phyloP scores from a whole-genome alignment of 495 filamentous ascomycete species.

The Hypoxylon fuscum region DNA sequence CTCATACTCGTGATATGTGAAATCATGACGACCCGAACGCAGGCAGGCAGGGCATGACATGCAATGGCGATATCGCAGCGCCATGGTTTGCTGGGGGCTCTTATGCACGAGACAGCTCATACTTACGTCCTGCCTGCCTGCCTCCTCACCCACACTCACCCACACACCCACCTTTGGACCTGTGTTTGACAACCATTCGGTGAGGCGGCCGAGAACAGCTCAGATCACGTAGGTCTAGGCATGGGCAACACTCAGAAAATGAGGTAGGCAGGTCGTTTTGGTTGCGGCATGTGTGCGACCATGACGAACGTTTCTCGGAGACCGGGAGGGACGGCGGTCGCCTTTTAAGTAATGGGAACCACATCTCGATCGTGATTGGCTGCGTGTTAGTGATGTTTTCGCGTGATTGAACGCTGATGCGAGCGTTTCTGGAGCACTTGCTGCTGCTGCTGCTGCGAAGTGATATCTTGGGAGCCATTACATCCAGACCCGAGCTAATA shows the following conservation, averaged over 20 bases:
- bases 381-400: not conserved
- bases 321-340: slow-evolving; percentile 13
- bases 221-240: not conserved
- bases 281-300: slow-evolving; percentile 17
- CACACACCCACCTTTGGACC: slow-evolving; percentile 13
- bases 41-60: not conserved
- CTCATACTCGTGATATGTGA: no score
- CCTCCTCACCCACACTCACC: not conserved
- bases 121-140: not conserved
- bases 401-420: slow-evolving; percentile 14
- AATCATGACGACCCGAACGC: no score
- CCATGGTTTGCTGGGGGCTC: not conserved
- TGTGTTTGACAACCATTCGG: slow-evolving; percentile 25
- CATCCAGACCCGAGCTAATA: not conserved
- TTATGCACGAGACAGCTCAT: slow-evolving; percentile 25
- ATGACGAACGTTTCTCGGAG: slow-evolving; percentile 13
- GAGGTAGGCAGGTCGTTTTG: not conserved
- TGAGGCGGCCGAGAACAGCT: slow-evolving; percentile 1
- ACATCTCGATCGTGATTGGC: slow-evolving; percentile 27
- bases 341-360: slow-evolving; percentile 35
- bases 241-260: no score
- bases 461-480: slow-evolving; percentile 1
- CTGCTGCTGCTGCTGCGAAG: not conserved
- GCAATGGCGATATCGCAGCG: slow-evolving; percentile 26
- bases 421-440: slow-evolving; percentile 10